phyloP scores from a whole-genome alignment of 345 rosid species.

The Leavenworthia alabamica region DNA sequence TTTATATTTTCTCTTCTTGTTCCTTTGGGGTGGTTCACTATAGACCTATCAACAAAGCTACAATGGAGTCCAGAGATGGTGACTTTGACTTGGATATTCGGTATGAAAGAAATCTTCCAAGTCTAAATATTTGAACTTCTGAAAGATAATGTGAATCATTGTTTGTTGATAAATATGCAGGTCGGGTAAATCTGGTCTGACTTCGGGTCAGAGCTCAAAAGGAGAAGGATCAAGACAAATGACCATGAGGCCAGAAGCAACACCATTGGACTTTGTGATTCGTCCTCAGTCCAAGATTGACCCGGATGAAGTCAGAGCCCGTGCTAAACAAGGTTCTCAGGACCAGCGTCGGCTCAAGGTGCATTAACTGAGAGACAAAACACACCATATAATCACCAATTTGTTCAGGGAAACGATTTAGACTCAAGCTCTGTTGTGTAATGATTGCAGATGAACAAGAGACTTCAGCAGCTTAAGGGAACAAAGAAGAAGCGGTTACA shows the following conservation, averaged over 20 bases:
- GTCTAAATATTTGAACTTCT: neutral
- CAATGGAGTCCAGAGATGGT: constrained; percentile 82
- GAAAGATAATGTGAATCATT: neutral
- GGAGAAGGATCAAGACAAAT: constrained; percentile 63
- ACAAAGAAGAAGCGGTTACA: too few relatives aligned
- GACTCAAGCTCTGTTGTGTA: too few relatives aligned
- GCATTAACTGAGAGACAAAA: neutral
- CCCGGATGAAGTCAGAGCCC: constrained; percentile 76
- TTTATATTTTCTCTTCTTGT: neutral
- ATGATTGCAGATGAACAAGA: too few relatives aligned
- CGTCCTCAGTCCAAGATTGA: constrained; percentile 98
- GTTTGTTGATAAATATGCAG: constrained; percentile 33
- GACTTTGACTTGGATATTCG: constrained; percentile 79
- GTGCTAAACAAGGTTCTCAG: constrained; percentile 69
- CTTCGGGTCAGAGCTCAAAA: constrained; percentile 56
- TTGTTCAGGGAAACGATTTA: too few relatives aligned
- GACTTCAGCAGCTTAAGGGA: too few relatives aligned
- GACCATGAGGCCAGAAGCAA: constrained; percentile 91
- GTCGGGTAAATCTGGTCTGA: constrained; percentile 61
- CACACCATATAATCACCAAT: too few relatives aligned
- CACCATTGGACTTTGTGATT: constrained; percentile 80
- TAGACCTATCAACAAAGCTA: constrained; percentile 63
- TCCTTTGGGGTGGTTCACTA: neutral
- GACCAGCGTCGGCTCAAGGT: constrained; percentile 98
- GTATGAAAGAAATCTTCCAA: constrained; percentile 34